Evolutionary conservation across 2,329 filamentous ascomycete genomes (phyloP), one percentile per base, ranked within the genome.

Genomic region (Scedosporium dehoogii): DNA sequence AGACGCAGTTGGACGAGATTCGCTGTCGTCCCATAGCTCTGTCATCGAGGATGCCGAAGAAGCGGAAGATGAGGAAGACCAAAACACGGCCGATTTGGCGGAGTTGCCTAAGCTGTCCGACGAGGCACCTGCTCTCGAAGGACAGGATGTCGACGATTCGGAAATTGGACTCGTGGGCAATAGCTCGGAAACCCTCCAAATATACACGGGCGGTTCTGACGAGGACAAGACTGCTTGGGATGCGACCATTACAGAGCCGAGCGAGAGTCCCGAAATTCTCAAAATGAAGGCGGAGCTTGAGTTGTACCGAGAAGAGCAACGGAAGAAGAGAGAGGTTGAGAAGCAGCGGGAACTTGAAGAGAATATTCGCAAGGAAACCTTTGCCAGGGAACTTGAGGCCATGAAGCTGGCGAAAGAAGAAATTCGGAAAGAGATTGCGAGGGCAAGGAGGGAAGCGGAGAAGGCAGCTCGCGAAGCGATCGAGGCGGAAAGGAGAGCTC

Each of bases 221-320:
- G 2, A 12, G 33, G 33, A 6, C 10, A 38, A 38, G 33, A 4
- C 3, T 38, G 33, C 10, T 10, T 38, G 33, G 33, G 10, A 12
- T 38, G 9, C 33, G 10, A 14, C 33, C 33, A 38, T 38, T 4
- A 73, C 75, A 67, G 75, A 76, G 63, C 73, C 73, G 14, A 70
- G 71, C 12, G 69, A 68, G 4, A 69, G 70, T 38, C 78, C 81
- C 1, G 82, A 88, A 62, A 85, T 85, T 67, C 76, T 87, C 65
- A 77, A 77, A n/a, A 79, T 87, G 63, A 81, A 87, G 65, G 80
- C 84, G 65, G 81, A 88, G 67, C 73, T 90, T 16, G 78, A 79
- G 12, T 73, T 74, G 9, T 76, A 83, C 51, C 78, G 83, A 64
- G 74, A 72, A 3, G 76, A 76, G 33, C 73, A 79, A 63, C 78